Evolutionary conservation across 2,329 filamentous ascomycete species (phyloP).

Genomic region (Fusarium armeniacum): DNA sequence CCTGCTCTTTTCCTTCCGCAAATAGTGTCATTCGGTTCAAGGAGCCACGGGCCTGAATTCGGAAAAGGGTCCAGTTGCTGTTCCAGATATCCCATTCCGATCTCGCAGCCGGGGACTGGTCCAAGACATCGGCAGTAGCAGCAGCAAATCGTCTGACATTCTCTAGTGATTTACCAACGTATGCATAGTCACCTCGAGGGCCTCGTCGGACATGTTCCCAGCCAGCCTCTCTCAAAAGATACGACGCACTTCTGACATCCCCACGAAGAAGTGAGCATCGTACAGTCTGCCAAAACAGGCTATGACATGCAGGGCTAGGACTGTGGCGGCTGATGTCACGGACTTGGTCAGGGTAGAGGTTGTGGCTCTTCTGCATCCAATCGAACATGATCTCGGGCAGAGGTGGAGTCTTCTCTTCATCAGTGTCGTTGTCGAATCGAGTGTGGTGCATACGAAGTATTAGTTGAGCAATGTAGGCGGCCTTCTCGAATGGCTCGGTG

Average conservation of each 20-base stretch:
- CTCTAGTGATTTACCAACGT: slow-evolving; percentile 80
- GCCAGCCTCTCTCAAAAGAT: slow-evolving; percentile 78
- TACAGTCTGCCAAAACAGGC: slow-evolving; percentile 88
- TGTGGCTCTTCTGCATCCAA: slow-evolving; percentile 84
- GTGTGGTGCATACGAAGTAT: slow-evolving; percentile 84
- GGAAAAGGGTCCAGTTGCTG: slow-evolving; percentile 86
- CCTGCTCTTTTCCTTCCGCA: slow-evolving; percentile 78
- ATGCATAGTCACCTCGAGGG: slow-evolving; percentile 74
- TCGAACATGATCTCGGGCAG: slow-evolving; percentile 84
- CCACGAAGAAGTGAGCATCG: slow-evolving; percentile 81
- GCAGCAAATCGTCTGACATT: slow-evolving; percentile 81
- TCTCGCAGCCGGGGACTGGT: slow-evolving; percentile 77
- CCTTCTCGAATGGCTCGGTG: slow-evolving; percentile 77
- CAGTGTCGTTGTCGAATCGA: slow-evolving; percentile 58
- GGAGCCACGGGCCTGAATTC: slow-evolving; percentile 78
- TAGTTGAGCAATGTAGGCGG: slow-evolving; percentile 82
- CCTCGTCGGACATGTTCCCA: slow-evolving; percentile 83
- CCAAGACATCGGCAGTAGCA: slow-evolving; percentile 76
- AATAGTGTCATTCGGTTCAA: slow-evolving; percentile 80
- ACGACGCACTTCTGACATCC: slow-evolving; percentile 75
- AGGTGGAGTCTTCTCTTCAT: slow-evolving; percentile 62
- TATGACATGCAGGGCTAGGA: slow-evolving; percentile 81
- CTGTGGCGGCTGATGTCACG: slow-evolving; percentile 72
- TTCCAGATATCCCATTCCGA: slow-evolving; percentile 87
- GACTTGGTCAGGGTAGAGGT: slow-evolving; percentile 77